Conservation (phyloP, 139 green algal species). For the Closterium sp. region DNA sequence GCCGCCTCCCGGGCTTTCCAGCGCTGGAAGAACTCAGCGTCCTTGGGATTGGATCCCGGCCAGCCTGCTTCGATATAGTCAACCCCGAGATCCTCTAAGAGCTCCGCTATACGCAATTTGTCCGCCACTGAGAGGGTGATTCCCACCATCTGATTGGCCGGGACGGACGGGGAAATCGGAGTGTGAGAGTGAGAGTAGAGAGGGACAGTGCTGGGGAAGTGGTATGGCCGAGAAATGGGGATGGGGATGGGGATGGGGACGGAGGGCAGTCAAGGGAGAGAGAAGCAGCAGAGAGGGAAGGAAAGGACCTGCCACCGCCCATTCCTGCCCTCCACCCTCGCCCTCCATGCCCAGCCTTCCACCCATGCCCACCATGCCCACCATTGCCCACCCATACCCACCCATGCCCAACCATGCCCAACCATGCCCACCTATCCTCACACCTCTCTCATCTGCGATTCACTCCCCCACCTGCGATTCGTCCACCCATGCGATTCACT, state of each 20-base stretch:
- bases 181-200: no score
- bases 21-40: slow-evolving; percentile 55
- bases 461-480: slow-evolving; percentile 29
- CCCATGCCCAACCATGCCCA: background rate
- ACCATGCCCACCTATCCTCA: no score
- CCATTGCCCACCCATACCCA: background rate
- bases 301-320: background rate
- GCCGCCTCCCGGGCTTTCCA: slow-evolving; percentile 6
- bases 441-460: background rate
- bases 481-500: slow-evolving; percentile 4
- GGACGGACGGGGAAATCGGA: background rate
- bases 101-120: slow-evolving; percentile 54
- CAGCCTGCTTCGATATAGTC: slow-evolving; percentile 59
- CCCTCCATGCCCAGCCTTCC: background rate
- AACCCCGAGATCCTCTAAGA: slow-evolving; percentile 46
- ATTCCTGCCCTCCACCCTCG: background rate
- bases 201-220: no score
- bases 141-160: slow-evolving; percentile 44
- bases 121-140: slow-evolving; percentile 54
- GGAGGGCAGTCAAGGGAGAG: slow-evolving; percentile 5
- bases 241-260: background rate
- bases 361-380: background rate
- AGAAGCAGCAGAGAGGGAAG: background rate
- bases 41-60: slow-evolving; percentile 58
- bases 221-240: no score